Evolutionary conservation across 1,139 yeast genomes (phyloP), one percentile per base, ranked within the genome.

Genomic region (Scheffersomyces lignicola): DNA sequence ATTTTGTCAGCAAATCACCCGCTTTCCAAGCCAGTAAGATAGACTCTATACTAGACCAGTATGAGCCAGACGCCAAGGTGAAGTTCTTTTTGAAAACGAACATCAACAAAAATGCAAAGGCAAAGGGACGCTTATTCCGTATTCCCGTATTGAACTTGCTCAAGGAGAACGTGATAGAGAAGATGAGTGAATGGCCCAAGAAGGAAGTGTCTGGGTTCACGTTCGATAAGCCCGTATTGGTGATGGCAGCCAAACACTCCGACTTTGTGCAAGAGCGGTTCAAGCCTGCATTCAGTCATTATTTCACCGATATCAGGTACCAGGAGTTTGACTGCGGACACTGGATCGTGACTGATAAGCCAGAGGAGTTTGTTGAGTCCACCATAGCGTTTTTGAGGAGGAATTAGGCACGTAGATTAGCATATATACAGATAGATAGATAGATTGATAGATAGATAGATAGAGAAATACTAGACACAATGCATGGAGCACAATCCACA

Each of bases 121-220:
- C 44, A 3, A 48, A 52, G 45, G 52, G 56, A 37, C 43, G 43
- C 28, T 44, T 37, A 30, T 59, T 45, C 48, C 54, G 45, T 45
- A 54, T 44, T 39, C 65, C 51, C 31, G 67, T 45, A 29, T 50
- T 44, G 47, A 58, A 48, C 43, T 58, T 53, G 46, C 35, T 48
- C 31, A 48, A 53, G 24, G 57, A 62, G 36, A 51, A 58, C 15
- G 51, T 62, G 7, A 47, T 68, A 9, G 48, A 50, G 2, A 53
- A 57, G 9, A 48, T 71, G 47, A 69, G 69, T 3, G 60, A 59
- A 11, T 75, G 79, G 78, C 80, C 80, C 5, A 46, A 49, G 3
- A 41, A 37, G 10, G 54, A 61, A 2, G 39, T 39, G 4, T 54
- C 51, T 7, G 32, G 41, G 9, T 36, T 37, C 15, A 43, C 36